Percentiles rank a stretch among this genome's conserved stretches.
Conservation (phyloP, 1,284 basidiomycete species). For the Hortiboletus rubellus region DNA sequence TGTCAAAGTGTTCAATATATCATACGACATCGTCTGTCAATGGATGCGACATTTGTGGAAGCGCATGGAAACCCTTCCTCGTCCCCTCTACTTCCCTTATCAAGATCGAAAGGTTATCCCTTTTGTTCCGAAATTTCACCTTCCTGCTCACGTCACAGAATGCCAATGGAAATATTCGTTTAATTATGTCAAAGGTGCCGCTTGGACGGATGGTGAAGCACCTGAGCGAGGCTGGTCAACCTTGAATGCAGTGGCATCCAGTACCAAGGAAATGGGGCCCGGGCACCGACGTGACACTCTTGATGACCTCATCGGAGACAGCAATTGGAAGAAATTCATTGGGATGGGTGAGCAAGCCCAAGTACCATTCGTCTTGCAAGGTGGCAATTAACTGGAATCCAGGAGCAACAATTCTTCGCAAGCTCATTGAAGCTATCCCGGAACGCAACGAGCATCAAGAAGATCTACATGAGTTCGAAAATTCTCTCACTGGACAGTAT, state of each 20-base stretch:
- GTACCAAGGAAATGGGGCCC: constrained; percentile 17
- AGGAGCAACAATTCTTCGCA: background rate
- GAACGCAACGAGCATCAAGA: constrained; percentile 1
- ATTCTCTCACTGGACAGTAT: background rate
- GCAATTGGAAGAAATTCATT: background rate
- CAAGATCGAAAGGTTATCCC: background rate
- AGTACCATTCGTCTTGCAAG: too few relatives aligned
- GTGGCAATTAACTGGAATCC: too few relatives aligned
- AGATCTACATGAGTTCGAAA: background rate
- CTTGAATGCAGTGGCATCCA: constrained; percentile 9
- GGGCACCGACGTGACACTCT: background rate
- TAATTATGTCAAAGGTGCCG: background rate
- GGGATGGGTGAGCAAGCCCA: background rate
- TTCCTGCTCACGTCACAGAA: constrained; percentile 3
- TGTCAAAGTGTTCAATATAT: too few relatives aligned
- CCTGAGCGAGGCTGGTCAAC: constrained; percentile 5
- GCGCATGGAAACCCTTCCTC: background rate
- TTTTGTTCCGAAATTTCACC: constrained; percentile 15
- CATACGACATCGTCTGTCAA: too few relatives aligned
- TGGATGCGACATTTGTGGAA: background rate
- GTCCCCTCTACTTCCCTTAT: background rate
- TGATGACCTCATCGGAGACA: background rate
- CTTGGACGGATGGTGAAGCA: constrained; percentile 9
- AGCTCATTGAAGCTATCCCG: constrained; percentile 4
- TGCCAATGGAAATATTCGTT: constrained; percentile 17